These are phyloP conservation scores for Phaeoacremonium minimum DNA, from an alignment of 2,329 filamentous ascomycete genomes.

Conservation along the genomic window DNA sequence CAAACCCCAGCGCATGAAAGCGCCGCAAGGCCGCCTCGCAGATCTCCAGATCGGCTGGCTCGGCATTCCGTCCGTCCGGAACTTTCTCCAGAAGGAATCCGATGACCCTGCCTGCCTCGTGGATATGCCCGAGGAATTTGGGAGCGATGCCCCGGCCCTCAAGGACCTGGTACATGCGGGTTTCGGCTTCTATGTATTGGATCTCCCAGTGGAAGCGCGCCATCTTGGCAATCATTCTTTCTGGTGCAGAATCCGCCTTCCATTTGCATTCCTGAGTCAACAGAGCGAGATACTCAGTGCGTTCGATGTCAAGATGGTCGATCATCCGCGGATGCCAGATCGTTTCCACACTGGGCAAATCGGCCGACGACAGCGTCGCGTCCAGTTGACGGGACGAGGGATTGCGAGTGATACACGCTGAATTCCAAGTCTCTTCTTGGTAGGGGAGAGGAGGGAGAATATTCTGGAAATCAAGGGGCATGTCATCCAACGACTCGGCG, in stretches of 20 bases:
- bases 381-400: too few relatives aligned
- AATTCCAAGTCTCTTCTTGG: too few relatives aligned
- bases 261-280: conserved; percentile 8
- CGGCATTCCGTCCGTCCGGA: conserved; percentile 8
- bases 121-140: conserved; percentile 30
- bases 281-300: conserved; percentile 7
- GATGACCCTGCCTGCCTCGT: conserved; percentile 30
- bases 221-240: conserved; percentile 29
- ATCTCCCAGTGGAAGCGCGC: conserved; percentile 32
- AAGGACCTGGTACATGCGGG: conserved; percentile 29
- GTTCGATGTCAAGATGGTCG: conserved; percentile 10
- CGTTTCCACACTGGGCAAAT: too few relatives aligned
- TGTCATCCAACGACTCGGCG: too few relatives aligned
- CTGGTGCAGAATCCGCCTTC: too few relatives aligned
- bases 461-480: too few relatives aligned
- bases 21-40: conserved; percentile 8
- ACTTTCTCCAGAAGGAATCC: conserved; percentile 29
- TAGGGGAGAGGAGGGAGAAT: too few relatives aligned
- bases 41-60: conserved; percentile 6
- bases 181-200: conserved; percentile 27
- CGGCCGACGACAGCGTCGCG: too few relatives aligned
- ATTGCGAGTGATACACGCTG: too few relatives aligned
- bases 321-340: conserved; percentile 9
- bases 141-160: conserved; percentile 26
- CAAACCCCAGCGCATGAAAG: conserved; percentile 6